Percentiles rank a stretch among this genome's conserved stretches.
These are phyloP conservation scores for Pythium scleroteichum DNA, from an alignment of 352 stramenopile genomes.

Conservation along the genomic window DNA sequence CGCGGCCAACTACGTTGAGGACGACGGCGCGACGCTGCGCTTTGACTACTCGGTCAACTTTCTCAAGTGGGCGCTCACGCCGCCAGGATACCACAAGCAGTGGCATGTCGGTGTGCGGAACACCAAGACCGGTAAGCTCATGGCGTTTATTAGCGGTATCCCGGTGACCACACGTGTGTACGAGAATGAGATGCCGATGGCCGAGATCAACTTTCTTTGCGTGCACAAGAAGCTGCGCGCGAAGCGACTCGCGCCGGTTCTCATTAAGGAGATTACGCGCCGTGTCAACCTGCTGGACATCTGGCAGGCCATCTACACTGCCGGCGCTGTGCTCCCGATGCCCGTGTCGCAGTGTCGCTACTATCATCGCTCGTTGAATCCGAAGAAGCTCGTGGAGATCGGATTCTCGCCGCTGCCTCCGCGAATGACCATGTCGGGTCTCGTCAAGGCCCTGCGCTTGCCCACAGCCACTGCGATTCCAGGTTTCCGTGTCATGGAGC, in stretches of 20 bases:
- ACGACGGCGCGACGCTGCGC: constrained; percentile 97
- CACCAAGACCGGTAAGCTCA: constrained; percentile 90
- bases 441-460: constrained; percentile 91
- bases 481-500: constrained; percentile 59
- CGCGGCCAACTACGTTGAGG: constrained; percentile 98
- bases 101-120: constrained; percentile 97
- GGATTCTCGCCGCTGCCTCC: constrained; percentile 94
- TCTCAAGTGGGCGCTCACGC: constrained; percentile 91
- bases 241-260: constrained; percentile 96
- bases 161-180: constrained; percentile 84
- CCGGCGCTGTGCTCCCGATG: constrained; percentile 95
- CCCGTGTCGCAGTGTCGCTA: constrained; percentile 95
- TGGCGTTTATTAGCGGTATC: constrained; percentile 97
- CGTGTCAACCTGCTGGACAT: constrained; percentile 94
- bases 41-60: constrained; percentile 90
- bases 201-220: constrained; percentile 99
- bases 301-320: constrained; percentile 98
- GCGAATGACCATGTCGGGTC: constrained; percentile 95
- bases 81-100: constrained; percentile 90
- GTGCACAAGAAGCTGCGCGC: constrained; percentile 98
- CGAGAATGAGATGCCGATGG: constrained; percentile 52
- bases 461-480: constrained; percentile 38
- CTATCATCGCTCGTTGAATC: constrained; percentile 97
- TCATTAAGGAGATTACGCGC: constrained; percentile 99
- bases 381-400: constrained; percentile 98